Conservation (phyloP, 495 filamentous ascomycete species). For the Tuber borchii region DNA sequence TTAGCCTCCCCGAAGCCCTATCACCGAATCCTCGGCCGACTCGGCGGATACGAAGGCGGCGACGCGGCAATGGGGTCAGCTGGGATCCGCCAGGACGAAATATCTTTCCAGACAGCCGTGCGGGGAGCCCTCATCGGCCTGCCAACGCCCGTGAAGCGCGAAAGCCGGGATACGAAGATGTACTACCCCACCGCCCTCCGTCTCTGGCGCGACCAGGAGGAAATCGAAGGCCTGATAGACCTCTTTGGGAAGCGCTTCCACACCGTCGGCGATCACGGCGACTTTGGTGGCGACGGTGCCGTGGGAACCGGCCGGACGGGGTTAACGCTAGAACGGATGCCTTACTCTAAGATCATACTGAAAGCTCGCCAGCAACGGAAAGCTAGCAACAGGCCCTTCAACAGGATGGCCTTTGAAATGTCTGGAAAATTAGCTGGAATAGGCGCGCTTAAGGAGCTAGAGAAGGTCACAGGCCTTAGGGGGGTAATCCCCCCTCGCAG, state of each 20-base stretch:
- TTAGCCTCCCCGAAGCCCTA: conserved; percentile 57
- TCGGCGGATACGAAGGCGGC: conserved; percentile 43
- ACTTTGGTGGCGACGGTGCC: conserved; percentile 41
- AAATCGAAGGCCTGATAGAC: conserved; percentile 64
- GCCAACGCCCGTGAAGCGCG: conserved; percentile 73
- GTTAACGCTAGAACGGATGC: conserved; percentile 72
- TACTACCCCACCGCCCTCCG: conserved; percentile 75
- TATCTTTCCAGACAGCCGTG: conserved; percentile 79
- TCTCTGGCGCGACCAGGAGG: conserved; percentile 70
- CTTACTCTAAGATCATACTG: conserved; percentile 69
- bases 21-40: conserved; percentile 48
- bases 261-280: not conserved
- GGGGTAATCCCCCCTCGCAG: conserved; percentile 46
- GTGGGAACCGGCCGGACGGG: conserved; percentile 45
- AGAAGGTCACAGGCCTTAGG: conserved; percentile 61
- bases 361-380: conserved; percentile 41
- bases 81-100: conserved; percentile 78
- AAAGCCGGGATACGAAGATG: conserved; percentile 56
- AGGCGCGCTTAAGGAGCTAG: conserved; percentile 50
- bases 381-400: conserved; percentile 27
- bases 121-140: conserved; percentile 76
- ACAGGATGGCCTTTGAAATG: conserved; percentile 9
- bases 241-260: conserved; percentile 53
- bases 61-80: conserved; percentile 55
- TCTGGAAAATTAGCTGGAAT: conserved; percentile 1